Conservation (phyloP, 148 eudicot genomes). For the Selenicereus undatus region DNA sequence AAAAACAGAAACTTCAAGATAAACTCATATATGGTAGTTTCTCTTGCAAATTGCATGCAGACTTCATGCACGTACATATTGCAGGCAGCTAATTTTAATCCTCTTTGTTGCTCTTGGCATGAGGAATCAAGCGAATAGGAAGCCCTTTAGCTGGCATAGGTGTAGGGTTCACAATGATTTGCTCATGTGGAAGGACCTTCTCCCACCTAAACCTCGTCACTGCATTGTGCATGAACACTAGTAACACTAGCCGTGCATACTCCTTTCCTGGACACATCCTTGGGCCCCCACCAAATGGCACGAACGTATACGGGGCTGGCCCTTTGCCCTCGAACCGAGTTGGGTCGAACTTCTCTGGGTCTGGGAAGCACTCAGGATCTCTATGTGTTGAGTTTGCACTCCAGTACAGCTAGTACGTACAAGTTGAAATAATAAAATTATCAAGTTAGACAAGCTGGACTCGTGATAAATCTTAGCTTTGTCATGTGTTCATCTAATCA, state of each 20-base stretch:
- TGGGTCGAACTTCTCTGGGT: background rate
- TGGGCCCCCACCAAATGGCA: background rate
- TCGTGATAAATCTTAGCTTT: no score
- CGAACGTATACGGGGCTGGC: background rate
- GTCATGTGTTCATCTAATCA: no score
- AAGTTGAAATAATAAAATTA: no score
- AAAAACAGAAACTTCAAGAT: no score
- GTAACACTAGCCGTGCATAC: background rate
- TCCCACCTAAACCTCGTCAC: constrained; percentile 1
- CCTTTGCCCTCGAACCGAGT: background rate
- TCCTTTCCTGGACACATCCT: background rate
- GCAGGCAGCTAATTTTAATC: background rate
- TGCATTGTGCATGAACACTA: background rate
- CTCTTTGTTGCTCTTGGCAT: background rate
- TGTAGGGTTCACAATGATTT: background rate
- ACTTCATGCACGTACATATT: no score
- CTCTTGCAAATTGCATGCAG: no score
- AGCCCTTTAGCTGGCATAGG: background rate
- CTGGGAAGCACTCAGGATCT: background rate
- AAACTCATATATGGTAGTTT: no score
- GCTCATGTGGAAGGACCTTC: background rate
- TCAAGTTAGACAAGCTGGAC: no score
- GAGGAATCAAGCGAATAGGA: background rate
- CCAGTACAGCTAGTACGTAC: background rate
- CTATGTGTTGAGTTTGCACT: background rate